Base-by-base conservation (phyloP, 2,329 filamentous ascomycete genomes). In the Neonectria coccinea region DNA sequence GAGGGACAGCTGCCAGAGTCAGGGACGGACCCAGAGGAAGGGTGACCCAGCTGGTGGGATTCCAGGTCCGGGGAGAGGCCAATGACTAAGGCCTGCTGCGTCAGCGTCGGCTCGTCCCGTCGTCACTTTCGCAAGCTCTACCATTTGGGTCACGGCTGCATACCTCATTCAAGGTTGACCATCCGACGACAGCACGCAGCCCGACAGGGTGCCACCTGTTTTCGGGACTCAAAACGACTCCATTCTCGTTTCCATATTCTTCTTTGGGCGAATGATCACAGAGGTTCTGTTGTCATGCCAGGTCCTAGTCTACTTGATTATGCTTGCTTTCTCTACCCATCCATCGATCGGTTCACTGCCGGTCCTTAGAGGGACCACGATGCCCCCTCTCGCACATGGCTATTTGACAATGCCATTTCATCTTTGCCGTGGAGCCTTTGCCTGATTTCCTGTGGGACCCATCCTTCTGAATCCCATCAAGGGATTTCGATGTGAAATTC, bases 51-150 rank as follows among this genome's bases (percentile, higher is more conserved):
- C 61, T 58, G 67, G 67, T 66, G 56, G 44, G 42, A 64, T 62
- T 70, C 67, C 53, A 62, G 60, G 72, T 64, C 60, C 45, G 54
- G 61, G 68, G 67, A 70, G 59, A 45, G 4, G 8, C 59, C 59
- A 62, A 65, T 54, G 65, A 65, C 50, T 9, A 41, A 64, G 20
- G 62, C 67, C 62, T 63, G 63, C 63, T 61, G 64, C 56, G 59
- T 59, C 59, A 70, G 62, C 48, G 52, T 73, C 71, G 71, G 71
- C 69, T 74, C 71, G 71, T 73, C 70, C 71, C 71, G 71, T 65
- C 55, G 45, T 56, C 20, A 20, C 54, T 57, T 67, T 73, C 71
- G 71, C 71, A 73, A 74, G 69, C 59, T 73, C 67, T 69, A 18
- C 71, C 65, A 31, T 59, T 66, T 68, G 39, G 6, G 54, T 59